Conservation (phyloP, 1,139 yeast genomes). For the Entelexis paramagnoliae region DNA sequence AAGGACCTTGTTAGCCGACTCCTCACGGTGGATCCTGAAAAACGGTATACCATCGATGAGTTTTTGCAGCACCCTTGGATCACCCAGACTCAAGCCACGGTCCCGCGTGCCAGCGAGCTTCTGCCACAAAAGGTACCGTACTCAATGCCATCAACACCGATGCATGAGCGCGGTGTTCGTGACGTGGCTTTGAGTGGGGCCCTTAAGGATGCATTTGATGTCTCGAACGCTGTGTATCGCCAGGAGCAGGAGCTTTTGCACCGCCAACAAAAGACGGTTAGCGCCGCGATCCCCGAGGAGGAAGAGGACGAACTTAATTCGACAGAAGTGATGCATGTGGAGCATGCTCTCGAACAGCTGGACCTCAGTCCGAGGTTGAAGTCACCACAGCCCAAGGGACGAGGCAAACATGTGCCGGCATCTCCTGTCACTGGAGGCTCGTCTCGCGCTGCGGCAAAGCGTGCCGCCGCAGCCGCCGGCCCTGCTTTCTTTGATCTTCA, state of each 20-base stretch:
- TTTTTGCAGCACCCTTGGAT: slow-evolving; percentile 71
- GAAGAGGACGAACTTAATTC: slow-evolving; percentile 29
- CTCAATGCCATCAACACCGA: slow-evolving; percentile 16
- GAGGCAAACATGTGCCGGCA: background rate
- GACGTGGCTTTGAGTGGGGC: slow-evolving; percentile 41
- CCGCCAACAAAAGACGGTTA: slow-evolving; percentile 25
- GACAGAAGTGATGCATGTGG: slow-evolving; percentile 15
- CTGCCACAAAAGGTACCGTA: slow-evolving; percentile 64
- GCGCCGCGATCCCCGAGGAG: slow-evolving; percentile 24
- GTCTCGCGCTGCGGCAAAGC: slow-evolving; percentile 12
- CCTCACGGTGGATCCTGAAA: slow-evolving; percentile 63
- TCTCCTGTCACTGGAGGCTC: slow-evolving; percentile 11
- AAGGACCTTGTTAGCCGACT: slow-evolving; percentile 59
- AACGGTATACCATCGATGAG: slow-evolving; percentile 60
- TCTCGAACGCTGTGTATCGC: slow-evolving; percentile 88
- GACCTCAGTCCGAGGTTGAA: background rate
- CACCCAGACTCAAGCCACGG: slow-evolving; percentile 51
- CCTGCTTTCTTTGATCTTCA: slow-evolving; percentile 51
- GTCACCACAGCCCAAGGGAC: background rate
- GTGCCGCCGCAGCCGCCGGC: slow-evolving; percentile 23
- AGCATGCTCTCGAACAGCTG: slow-evolving; percentile 17
- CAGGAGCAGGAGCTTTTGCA: slow-evolving; percentile 74
- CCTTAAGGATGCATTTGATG: slow-evolving; percentile 88
- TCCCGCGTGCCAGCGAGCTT: slow-evolving; percentile 41
- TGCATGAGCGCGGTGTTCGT: slow-evolving; percentile 21